Percentiles rank a stretch among this genome's conserved stretches.
phyloP scores from a whole-genome alignment of 202 grass and related monocot species.

The Dendrocalamus latiflorus region DNA sequence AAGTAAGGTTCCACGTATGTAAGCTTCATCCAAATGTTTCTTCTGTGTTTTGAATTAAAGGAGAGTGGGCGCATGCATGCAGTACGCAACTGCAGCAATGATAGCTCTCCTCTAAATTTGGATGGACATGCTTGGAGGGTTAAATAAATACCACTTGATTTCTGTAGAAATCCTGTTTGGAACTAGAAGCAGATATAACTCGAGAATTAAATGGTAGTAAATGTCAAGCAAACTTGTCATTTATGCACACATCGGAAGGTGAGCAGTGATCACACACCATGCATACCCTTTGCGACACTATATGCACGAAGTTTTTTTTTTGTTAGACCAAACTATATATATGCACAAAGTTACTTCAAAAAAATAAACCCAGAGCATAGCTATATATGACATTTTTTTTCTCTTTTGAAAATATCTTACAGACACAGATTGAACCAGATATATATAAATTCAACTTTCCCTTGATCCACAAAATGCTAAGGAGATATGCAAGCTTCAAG shows the following conservation, averaged over 20 bases:
- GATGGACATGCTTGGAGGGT: background rate
- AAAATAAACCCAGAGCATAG: background rate
- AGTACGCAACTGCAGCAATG: background rate
- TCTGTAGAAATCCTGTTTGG: slow-evolving; percentile 1
- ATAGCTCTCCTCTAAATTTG: background rate
- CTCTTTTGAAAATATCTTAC: background rate
- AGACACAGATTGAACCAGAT: no score
- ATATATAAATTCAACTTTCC: background rate
- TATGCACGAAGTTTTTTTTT: background rate
- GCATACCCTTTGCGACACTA: background rate
- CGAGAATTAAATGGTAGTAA: slow-evolving; percentile 6
- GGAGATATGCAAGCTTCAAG: no score
- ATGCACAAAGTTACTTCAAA: no score
- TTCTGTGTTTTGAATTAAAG: background rate
- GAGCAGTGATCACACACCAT: no score
- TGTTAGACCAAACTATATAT: no score
- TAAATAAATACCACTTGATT: background rate
- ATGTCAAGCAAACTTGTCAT: background rate
- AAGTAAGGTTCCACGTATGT: no score
- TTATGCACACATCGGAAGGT: background rate
- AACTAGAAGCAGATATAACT: background rate
- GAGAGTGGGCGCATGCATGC: background rate
- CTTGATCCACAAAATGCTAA: no score
- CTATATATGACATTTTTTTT: background rate
- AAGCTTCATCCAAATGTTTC: background rate